Evolutionary conservation across 2,329 filamentous ascomycete species (phyloP), one percentile per base, ranked within the genome.

Genomic region (Periglandula ipomoeae): DNA sequence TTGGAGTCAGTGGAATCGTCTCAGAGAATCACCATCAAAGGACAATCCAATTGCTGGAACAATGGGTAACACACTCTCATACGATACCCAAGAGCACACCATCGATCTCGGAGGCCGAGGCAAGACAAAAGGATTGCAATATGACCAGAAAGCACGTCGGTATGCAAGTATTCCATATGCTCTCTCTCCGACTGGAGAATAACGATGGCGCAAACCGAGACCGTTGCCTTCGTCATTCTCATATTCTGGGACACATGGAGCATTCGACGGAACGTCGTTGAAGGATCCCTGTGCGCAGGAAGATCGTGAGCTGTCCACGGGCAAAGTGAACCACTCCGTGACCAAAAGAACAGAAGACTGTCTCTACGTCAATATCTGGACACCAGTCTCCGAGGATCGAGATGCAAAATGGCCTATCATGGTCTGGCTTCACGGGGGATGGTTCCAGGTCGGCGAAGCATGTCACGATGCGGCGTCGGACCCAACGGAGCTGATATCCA

Each of bases 371-470:
- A 74, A 74, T 47, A 70, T 73, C 32, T 74, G 71, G 70, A 69
- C 69, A 0, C 70, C 71, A 0, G 61, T 67, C 35, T 8, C 44
- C 11, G 53, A 24, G 0, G 39, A 42, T 35, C 44, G 39, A 39
- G 50, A 52, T 5, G 34, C 50, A 8, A n/a, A 58, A 44, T 65
- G 59, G 56, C 63, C 63, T 1, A 61, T 66, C 1, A 58, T 63
- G 59, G 46, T 69, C 7, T 68, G 64, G 59, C 54, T 68, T 1
- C 66, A 72, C 42, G 72, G 71, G 3, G 71, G 72, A 0, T 74
- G 70, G 70, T 71, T 73, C 52, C 70, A 74, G 50, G 61, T 72
- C 27, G 70, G 70, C 11, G 65, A 72, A 22, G 68, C 69, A 0
- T 65, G 64, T 13, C 70, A 74, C 24, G 65, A 69, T 32, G 52